A percentile compares a stretch with the other conserved stretches of the same genome.
These are phyloP conservation scores for Sporothrix humicola DNA, from an alignment of 2,329 filamentous ascomycete species.

Conservation along the genomic window DNA sequence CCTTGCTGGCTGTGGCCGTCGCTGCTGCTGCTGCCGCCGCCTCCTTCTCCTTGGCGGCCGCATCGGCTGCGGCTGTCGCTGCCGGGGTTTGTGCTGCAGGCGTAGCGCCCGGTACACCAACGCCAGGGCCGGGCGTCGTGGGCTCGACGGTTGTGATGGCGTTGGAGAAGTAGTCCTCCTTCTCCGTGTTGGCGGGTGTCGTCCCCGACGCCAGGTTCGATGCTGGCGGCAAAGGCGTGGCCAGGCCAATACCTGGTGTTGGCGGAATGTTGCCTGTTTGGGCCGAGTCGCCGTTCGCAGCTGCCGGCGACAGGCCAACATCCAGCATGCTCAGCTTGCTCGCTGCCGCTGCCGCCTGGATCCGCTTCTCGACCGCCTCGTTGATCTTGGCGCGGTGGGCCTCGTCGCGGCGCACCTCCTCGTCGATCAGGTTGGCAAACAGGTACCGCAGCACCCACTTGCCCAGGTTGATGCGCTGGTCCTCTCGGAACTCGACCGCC, in stretches of 20 bases:
- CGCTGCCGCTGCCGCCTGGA: slow-evolving; percentile 56
- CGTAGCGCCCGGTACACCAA: slow-evolving; percentile 49
- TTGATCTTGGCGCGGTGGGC: slow-evolving; percentile 72
- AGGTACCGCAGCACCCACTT: slow-evolving; percentile 96
- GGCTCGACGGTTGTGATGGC: slow-evolving; percentile 57
- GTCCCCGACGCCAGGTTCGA: slow-evolving; percentile 46
- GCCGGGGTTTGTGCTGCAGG: slow-evolving; percentile 50
- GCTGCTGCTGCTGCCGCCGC: slow-evolving; percentile 39
- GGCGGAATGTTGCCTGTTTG: slow-evolving; percentile 9
- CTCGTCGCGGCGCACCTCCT: slow-evolving; percentile 85
- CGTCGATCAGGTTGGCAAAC: slow-evolving; percentile 86
- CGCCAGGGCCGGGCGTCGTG: slow-evolving; percentile 50
- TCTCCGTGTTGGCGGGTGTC: slow-evolving; percentile 57
- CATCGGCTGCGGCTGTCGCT: background rate
- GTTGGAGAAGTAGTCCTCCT: slow-evolving; percentile 78
- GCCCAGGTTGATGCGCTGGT: slow-evolving; percentile 94
- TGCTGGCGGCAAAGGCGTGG: slow-evolving; percentile 62
- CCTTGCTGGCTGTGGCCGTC: slow-evolving; percentile 49
- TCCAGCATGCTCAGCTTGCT: slow-evolving; percentile 46
- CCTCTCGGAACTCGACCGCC: slow-evolving; percentile 80
- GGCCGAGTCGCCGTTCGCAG: background rate
- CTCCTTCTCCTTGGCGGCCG: slow-evolving; percentile 40
- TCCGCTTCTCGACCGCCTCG: slow-evolving; percentile 63
- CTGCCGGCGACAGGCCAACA: background rate
- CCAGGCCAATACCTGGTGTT: slow-evolving; percentile 66